These are phyloP conservation scores for Gossypium stocksii DNA, from an alignment of 345 rosid species.

Conservation along the genomic window DNA sequence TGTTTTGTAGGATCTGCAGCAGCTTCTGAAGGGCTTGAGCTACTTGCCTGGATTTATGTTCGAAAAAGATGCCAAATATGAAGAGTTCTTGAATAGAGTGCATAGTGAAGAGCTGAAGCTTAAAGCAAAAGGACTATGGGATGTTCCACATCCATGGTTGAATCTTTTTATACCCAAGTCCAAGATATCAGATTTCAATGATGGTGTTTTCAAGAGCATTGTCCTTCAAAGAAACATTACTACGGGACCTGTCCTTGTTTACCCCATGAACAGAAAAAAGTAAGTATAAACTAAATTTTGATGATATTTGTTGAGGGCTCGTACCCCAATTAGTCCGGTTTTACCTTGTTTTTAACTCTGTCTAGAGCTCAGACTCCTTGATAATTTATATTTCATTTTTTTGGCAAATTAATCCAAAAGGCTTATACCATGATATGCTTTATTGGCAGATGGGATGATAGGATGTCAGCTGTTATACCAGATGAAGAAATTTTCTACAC, in stretches of 20 bases:
- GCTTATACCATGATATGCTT: background rate
- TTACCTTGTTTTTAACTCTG: too few species aligned
- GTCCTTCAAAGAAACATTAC: constrained; percentile 64
- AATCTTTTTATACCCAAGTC: constrained; percentile 80
- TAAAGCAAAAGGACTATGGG: constrained; percentile 65
- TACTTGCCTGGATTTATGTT: constrained; percentile 31
- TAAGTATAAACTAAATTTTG: constrained; percentile 18
- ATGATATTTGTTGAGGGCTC: too few species aligned
- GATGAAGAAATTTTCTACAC: constrained; percentile 78
- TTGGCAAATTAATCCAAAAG: background rate
- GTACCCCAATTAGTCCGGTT: too few species aligned
- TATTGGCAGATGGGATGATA: constrained; percentile 67
- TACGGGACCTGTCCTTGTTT: constrained; percentile 61
- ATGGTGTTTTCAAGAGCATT: constrained; percentile 60
- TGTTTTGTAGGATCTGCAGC: constrained; percentile 35
- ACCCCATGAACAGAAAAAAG: constrained; percentile 81
- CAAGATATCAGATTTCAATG: constrained; percentile 49
- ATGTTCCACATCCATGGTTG: constrained; percentile 98
- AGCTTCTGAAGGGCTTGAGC: constrained; percentile 26
- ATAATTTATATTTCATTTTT: background rate
- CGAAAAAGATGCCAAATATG: constrained; percentile 40
- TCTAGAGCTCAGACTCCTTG: background rate
- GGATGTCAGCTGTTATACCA: constrained; percentile 63
- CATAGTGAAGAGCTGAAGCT: constrained; percentile 65
- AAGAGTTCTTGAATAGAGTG: constrained; percentile 71